Evolutionary conservation across 2,329 filamentous ascomycete species (phyloP), one percentile per base, ranked within the genome.

Genomic region (Lasiodiplodia gonubiensis): DNA sequence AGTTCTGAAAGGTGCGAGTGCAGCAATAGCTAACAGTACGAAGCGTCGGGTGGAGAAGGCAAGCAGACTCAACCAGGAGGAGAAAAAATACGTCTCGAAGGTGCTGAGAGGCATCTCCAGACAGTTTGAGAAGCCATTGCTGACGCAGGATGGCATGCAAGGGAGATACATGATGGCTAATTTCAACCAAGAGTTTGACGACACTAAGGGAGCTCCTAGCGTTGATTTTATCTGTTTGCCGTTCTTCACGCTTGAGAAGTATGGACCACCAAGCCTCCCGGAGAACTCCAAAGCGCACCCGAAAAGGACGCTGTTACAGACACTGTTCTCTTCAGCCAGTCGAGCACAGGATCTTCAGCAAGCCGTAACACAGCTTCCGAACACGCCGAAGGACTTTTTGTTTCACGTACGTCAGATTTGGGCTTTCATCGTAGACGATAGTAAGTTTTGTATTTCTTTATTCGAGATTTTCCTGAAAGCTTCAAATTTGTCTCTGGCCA

Each of bases 341-440:
- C 42, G 39, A 18, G 42, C 42, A n/a, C 59, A 63, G 12, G 59
- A 63, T 7, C 51, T 51, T 25, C 59, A 63, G n/a, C 59, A 63
- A n/a, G 59, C 59, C 4, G 59, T 63, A 6, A n/a, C 59, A 0
- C 42, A 63, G 46, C 42, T 63, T 4, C 46, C 42, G 11, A 63
- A 35, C 18, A 63, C 59, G 11, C 59, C 59, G 12, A 63, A 63
- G 18, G 46, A 51, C 27, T 33, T 37, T 25, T 30, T 63, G 0
- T 63, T 63, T 14, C 59, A 63, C n/a, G 59, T 63, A 5, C 42
- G 59, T 23, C 59, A 63, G 23, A 10, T 63, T 51, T 63, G 59
- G 59, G 42, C 59, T 12, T 51, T 63, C 42, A 63, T 37, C 35
- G 59, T 63, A 11, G 46, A 63, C 37, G 59, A 63, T 14, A 51